Conservation (phyloP, 1,139 yeast genomes). For the Pneumocystis canis region DNA sequence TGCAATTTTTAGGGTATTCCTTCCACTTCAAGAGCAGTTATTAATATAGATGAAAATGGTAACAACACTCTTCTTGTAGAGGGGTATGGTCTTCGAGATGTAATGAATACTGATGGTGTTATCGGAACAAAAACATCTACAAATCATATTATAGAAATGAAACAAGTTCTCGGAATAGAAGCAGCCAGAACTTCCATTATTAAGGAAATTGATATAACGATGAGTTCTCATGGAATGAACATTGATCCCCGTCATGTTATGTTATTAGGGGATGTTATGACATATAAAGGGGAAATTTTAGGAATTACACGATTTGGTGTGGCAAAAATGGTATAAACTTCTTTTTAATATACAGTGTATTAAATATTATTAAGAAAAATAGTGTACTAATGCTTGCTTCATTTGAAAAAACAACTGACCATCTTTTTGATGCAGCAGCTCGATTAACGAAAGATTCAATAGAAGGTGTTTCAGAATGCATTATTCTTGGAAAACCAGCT, state of each 20-base stretch:
- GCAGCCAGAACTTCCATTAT: constrained; percentile 92
- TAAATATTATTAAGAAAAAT: constrained; percentile 39
- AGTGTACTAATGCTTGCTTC: constrained; percentile 93
- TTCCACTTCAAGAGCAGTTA: constrained; percentile 87
- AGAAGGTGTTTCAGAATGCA: constrained; percentile 97
- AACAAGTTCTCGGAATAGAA: constrained; percentile 85
- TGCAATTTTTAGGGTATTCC: constrained; percentile 42
- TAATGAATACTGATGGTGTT: constrained; percentile 96
- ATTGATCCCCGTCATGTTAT: constrained; percentile 99
- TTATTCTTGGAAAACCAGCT: constrained; percentile 95
- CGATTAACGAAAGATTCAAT: constrained; percentile 90
- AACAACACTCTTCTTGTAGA: constrained; percentile 76
- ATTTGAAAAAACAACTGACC: constrained; percentile 96
- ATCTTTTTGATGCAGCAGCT: constrained; percentile 93
- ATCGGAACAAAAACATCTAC: constrained; percentile 76
- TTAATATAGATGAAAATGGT: constrained; percentile 58
- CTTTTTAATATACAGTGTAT: background rate
- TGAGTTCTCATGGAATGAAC: constrained; percentile 99
- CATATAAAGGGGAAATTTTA: constrained; percentile 92
- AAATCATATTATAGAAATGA: constrained; percentile 84
- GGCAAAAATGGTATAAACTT: constrained; percentile 58
- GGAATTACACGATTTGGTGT: constrained; percentile 97
- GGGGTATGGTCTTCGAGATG: constrained; percentile 92
- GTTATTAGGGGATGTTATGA: constrained; percentile 94
- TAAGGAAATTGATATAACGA: constrained; percentile 88